Evolutionary conservation across 1,284 basidiomycete species (phyloP).

Genomic region (Leccinum subrobustum): DNA sequence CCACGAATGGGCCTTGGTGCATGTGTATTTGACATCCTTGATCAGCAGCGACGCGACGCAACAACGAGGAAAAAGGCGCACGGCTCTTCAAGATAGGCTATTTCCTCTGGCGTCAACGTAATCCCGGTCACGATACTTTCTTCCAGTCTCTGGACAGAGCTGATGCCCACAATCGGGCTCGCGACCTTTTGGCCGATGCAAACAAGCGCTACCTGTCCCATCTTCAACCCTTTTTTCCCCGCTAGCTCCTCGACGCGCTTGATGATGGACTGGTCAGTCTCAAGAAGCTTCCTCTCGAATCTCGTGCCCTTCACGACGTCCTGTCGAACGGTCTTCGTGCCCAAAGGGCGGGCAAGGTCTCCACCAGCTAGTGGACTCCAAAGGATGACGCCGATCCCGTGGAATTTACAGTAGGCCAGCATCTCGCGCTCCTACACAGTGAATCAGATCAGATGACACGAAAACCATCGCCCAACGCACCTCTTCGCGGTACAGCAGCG

Average conservation of each 20-base stretch:
- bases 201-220: not conserved
- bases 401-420: not conserved
- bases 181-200: conserved; percentile 30
- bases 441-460: not conserved
- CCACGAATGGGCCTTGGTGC: conserved; percentile 20
- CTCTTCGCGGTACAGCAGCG: not conserved
- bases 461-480: not conserved
- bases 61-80: conserved; percentile 2
- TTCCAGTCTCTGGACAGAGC: not conserved
- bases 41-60: too few species aligned
- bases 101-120: conserved; percentile 21
- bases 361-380: conserved; percentile 40
- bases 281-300: conserved; percentile 29
- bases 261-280: conserved; percentile 35
- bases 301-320: conserved; percentile 17
- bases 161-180: conserved; percentile 40
- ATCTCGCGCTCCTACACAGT: not conserved
- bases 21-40: conserved; percentile 11
- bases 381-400: conserved; percentile 27
- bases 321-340: conserved; percentile 27
- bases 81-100: conserved; percentile 31
- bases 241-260: conserved; percentile 43
- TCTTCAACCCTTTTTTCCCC: conserved; percentile 27
- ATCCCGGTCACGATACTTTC: not conserved
- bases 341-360: conserved; percentile 16